These are phyloP conservation scores for Conringia planisiliqua DNA, from an alignment of 345 rosid genomes.

Conservation along the genomic window DNA sequence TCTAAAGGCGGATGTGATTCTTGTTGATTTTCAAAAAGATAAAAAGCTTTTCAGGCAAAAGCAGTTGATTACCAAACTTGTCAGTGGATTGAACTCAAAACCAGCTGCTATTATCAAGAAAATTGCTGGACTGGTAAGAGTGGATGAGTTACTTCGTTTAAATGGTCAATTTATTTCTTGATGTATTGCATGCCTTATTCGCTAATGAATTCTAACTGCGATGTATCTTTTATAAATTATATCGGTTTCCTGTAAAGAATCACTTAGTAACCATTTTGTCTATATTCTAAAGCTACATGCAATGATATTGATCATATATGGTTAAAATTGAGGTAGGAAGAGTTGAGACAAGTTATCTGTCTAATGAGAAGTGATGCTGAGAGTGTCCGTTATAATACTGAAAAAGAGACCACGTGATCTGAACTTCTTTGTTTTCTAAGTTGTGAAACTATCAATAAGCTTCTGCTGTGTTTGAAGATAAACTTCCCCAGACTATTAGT, in stretches of 20 bases:
- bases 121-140: constrained; percentile 89
- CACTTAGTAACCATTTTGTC: neutral
- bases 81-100: constrained; percentile 83
- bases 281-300: neutral
- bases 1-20: constrained; percentile 68
- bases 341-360: constrained; percentile 15
- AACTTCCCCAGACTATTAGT: neutral
- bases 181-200: neutral
- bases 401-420: neutral
- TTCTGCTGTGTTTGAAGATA: constrained; percentile 1
- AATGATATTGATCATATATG: neutral
- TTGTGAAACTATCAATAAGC: neutral
- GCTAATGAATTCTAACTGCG: neutral
- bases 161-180: neutral
- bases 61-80: constrained; percentile 68
- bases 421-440: neutral
- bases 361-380: constrained; percentile 13
- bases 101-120: constrained; percentile 86
- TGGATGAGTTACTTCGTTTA: constrained; percentile 5
- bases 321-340: constrained; percentile 14
- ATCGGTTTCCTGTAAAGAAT: neutral
- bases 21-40: constrained; percentile 83
- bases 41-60: constrained; percentile 85
- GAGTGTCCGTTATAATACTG: constrained; percentile 8
- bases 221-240: neutral